Percentiles rank a stretch among this genome's conserved stretches.
phyloP scores from a whole-genome alignment of 2,329 filamentous ascomycete genomes.

The Lachnellula subtilissima region DNA sequence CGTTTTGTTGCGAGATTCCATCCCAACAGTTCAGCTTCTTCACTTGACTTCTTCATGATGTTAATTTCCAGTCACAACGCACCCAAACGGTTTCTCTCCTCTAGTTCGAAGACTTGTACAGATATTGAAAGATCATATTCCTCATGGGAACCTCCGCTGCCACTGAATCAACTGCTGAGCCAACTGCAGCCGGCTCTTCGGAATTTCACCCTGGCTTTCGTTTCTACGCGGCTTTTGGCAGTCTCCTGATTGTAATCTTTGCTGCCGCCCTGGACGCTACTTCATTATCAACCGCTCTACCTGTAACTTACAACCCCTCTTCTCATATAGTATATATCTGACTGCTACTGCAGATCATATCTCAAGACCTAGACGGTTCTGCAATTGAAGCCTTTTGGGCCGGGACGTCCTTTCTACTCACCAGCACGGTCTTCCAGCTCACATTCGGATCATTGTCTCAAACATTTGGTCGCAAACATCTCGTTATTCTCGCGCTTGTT shows the following conservation, averaged over 20 bases:
- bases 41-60: no score
- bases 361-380: conserved; percentile 4
- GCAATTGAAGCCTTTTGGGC: conserved; percentile 62
- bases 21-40: no score
- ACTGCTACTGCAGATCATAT: conserved; percentile 1
- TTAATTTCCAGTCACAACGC: no score
- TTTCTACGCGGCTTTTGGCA: background rate
- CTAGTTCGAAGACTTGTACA: no score
- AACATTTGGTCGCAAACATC: conserved; percentile 12
- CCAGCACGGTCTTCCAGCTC: conserved; percentile 54
- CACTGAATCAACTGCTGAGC: background rate
- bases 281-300: background rate
- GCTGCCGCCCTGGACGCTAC: background rate
- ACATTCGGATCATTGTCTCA: conserved; percentile 18
- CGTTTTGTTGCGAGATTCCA: no score
- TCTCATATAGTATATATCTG: background rate
- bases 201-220: background rate
- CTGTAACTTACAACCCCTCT: background rate
- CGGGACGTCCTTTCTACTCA: conserved; percentile 63
- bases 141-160: background rate
- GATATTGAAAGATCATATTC: background rate
- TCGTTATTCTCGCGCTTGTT: conserved; percentile 8
- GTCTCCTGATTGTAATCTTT: background rate
- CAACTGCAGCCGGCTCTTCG: background rate
- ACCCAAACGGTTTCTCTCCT: no score